These are phyloP conservation scores for Fusarium praegraminearum DNA, from an alignment of 2,329 filamentous ascomycete genomes.

Conservation along the genomic window DNA sequence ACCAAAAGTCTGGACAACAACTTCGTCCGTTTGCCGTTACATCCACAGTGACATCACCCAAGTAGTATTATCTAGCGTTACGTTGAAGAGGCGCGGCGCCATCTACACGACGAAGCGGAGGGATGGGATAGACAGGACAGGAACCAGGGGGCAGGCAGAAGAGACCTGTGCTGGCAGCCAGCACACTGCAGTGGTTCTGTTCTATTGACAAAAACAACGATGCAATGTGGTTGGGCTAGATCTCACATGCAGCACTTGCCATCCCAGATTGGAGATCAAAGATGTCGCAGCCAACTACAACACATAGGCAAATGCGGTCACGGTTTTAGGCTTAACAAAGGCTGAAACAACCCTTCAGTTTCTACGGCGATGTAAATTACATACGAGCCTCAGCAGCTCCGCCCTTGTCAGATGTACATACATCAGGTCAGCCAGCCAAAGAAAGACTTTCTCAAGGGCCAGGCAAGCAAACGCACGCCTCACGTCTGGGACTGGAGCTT, in stretches of 20 bases:
- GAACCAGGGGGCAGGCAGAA: constrained; percentile 26
- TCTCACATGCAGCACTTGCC: constrained; percentile 8
- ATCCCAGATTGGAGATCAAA: constrained; percentile 18
- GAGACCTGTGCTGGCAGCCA: constrained; percentile 6
- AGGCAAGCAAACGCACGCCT: constrained; percentile 28
- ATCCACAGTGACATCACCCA: constrained; percentile 44
- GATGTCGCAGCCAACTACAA: constrained; percentile 9
- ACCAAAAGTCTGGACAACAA: constrained; percentile 3
- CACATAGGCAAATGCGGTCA: background rate
- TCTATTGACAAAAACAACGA: constrained; percentile 30
- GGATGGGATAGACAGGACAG: constrained; percentile 19
- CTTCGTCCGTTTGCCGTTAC: constrained; percentile 20
- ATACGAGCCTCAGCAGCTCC: constrained; percentile 25
- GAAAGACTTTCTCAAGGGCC: constrained; percentile 16
- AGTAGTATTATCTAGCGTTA: constrained; percentile 21
- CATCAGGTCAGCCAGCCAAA: constrained; percentile 21
- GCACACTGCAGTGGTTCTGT: background rate
- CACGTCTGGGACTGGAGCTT: constrained; percentile 16
- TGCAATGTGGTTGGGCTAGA: constrained; percentile 20
- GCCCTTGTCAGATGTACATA: constrained; percentile 26
- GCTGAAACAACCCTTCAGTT: constrained; percentile 38
- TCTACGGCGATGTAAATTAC: constrained; percentile 18
- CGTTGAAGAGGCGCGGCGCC: constrained; percentile 26
- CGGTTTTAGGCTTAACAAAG: constrained; percentile 13
- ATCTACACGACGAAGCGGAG: constrained; percentile 18